phyloP scores from a whole-genome alignment of 2,329 filamentous ascomycete genomes.

The Grosmannia huntii region DNA sequence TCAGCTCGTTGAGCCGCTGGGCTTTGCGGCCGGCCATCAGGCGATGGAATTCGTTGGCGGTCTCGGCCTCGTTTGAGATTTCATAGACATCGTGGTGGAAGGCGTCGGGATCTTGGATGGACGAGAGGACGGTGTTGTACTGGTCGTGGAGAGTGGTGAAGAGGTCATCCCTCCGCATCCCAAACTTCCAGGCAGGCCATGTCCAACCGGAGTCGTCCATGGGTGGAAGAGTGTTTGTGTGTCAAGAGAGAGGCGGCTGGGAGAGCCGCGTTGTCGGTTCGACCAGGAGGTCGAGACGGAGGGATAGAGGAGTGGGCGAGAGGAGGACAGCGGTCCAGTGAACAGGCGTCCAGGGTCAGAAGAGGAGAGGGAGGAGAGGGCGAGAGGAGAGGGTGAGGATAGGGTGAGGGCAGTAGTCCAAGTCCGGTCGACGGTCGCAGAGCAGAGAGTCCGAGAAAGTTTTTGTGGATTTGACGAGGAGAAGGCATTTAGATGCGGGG shows the following conservation, averaged over 20 bases:
- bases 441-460: neutral
- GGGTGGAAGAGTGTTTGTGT: neutral
- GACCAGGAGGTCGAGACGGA: no score
- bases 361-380: no score
- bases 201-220: conserved; percentile 43
- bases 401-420: neutral
- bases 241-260: no score
- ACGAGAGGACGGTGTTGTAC: conserved; percentile 45
- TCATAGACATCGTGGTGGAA: conserved; percentile 51
- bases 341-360: no score
- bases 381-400: neutral
- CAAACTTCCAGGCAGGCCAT: conserved; percentile 52
- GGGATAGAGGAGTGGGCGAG: neutral
- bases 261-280: no score
- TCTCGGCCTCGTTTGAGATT: conserved; percentile 37
- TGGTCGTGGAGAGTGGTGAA: conserved; percentile 44
- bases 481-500: no score
- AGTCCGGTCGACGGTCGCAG: neutral
- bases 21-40: conserved; percentile 40
- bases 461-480: no score
- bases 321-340: neutral
- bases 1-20: conserved; percentile 40
- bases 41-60: conserved; percentile 40
- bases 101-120: conserved; percentile 45
- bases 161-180: conserved; percentile 46